phyloP scores from a whole-genome alignment of 768 basidiomycete genomes.

The Phaeotremella skinneri region DNA sequence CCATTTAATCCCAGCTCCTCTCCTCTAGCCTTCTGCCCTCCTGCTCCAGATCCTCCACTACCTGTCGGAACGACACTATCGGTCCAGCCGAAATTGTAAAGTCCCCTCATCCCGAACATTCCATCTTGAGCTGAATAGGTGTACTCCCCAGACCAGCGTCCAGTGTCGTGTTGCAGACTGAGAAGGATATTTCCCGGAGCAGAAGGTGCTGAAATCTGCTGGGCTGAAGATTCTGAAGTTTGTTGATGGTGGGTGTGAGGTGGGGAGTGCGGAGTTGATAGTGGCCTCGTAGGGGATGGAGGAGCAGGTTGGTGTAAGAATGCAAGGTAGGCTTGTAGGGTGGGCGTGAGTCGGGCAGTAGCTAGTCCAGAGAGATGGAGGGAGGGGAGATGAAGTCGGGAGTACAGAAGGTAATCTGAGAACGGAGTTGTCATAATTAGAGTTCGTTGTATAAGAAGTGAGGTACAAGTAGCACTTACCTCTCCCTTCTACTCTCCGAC shows the following conservation, averaged over 20 bases:
- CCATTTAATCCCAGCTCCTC: slow-evolving; percentile 49
- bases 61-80: slow-evolving; percentile 41
- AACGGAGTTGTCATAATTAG: slow-evolving; percentile 6
- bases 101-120: slow-evolving; percentile 82
- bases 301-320: slow-evolving; percentile 55
- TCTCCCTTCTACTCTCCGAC: slow-evolving; percentile 69
- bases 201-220: slow-evolving; percentile 51
- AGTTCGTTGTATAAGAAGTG: slow-evolving; percentile 1
- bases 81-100: slow-evolving; percentile 87
- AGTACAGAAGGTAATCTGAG: slow-evolving; percentile 88
- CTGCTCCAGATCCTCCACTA: slow-evolving; percentile 27
- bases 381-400: slow-evolving; percentile 83
- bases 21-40: slow-evolving; percentile 32
- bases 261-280: slow-evolving; percentile 19
- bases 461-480: slow-evolving; percentile 59
- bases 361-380: slow-evolving; percentile 86
- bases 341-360: slow-evolving; percentile 73
- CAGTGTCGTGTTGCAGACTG: slow-evolving; percentile 85
- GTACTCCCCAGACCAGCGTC: slow-evolving; percentile 89
- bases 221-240: slow-evolving; percentile 47
- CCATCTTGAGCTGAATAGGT: slow-evolving; percentile 90
- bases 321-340: slow-evolving; percentile 75
- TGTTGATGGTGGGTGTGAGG: slow-evolving; percentile 51
- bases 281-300: slow-evolving; percentile 26
- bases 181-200: slow-evolving; percentile 62